phyloP scores from a whole-genome alignment of 352 stramenopile species.

The Globisporangium rhizosaccharum region DNA sequence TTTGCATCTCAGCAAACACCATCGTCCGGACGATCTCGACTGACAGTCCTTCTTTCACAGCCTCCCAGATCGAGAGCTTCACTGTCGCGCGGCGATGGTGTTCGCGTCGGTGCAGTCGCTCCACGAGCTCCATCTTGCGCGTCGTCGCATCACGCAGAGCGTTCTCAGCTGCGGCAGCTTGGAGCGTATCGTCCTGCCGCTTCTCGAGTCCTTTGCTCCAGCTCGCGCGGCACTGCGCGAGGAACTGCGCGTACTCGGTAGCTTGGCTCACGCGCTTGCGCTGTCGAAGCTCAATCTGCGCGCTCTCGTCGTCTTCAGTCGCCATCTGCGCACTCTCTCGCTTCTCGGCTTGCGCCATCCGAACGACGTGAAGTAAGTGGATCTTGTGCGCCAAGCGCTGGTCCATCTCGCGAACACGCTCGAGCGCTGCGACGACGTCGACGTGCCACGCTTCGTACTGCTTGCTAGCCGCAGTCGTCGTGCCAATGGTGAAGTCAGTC shows the following conservation, averaged over 20 bases:
- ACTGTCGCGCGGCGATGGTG: slow-evolving; percentile 18
- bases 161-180: slow-evolving; percentile 6
- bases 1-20: slow-evolving; percentile 57
- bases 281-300: slow-evolving; percentile 13
- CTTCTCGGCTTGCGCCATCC: slow-evolving; percentile 19
- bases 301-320: slow-evolving; percentile 30
- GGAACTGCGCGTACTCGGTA: slow-evolving; percentile 19
- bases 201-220: slow-evolving; percentile 39
- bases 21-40: slow-evolving; percentile 48
- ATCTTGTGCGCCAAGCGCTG: slow-evolving; percentile 29
- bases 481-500: slow-evolving; percentile 38
- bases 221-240: slow-evolving; percentile 28
- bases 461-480: slow-evolving; percentile 27
- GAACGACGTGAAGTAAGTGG: slow-evolving; percentile 28
- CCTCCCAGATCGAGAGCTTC: slow-evolving; percentile 70
- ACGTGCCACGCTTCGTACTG: slow-evolving; percentile 49
- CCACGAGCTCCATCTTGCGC: slow-evolving; percentile 12
- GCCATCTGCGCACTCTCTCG: slow-evolving; percentile 31
- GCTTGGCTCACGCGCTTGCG: slow-evolving; percentile 15
- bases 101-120: slow-evolving; percentile 18
- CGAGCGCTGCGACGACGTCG: slow-evolving; percentile 22
- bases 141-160: slow-evolving; percentile 4
- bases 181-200: slow-evolving; percentile 23
- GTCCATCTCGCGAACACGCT: slow-evolving; percentile 26
- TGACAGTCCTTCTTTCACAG: slow-evolving; percentile 38